Percentiles rank a stretch among this genome's conserved stretches.
Evolutionary conservation across 352 stramenopile species (phyloP).

Genomic region (Globisporangium ultimum): DNA sequence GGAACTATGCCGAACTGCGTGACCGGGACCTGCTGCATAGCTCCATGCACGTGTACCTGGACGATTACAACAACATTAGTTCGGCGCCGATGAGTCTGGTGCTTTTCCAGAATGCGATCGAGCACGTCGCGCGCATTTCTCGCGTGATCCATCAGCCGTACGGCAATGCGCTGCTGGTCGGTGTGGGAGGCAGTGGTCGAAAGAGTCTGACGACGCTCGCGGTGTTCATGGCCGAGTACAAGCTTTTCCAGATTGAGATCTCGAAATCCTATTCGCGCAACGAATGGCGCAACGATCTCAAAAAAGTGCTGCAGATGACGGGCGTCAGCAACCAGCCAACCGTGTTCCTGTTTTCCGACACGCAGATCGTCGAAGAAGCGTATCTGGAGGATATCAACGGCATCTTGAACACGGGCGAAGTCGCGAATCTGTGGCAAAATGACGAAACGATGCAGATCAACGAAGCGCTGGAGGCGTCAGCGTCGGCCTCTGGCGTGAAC

Average conservation of each 20-base stretch:
- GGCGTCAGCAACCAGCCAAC: conserved; percentile 83
- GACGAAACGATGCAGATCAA: conserved; percentile 88
- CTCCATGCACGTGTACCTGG: conserved; percentile 90
- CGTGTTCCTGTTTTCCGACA: conserved; percentile 93
- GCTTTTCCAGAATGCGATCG: conserved; percentile 94
- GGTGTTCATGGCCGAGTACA: conserved; percentile 93
- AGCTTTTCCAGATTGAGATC: conserved; percentile 96
- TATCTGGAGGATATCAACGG: conserved; percentile 94
- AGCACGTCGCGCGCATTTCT: conserved; percentile 92
- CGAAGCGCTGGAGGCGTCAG: conserved; percentile 65
- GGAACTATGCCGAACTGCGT: conserved; percentile 87
- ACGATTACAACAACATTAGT: conserved; percentile 96
- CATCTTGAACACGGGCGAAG: conserved; percentile 92
- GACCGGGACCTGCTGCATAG: conserved; percentile 77
- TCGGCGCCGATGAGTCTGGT: conserved; percentile 93
- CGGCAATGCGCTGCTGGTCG: conserved; percentile 92
- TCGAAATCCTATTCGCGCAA: conserved; percentile 91
- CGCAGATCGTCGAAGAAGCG: conserved; percentile 91
- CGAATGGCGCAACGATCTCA: conserved; percentile 94
- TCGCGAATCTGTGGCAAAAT: conserved; percentile 90
- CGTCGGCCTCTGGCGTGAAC: conserved; percentile 60
- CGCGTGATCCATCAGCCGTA: conserved; percentile 92
- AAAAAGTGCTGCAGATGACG: conserved; percentile 80
- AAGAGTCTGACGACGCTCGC: conserved; percentile 92
- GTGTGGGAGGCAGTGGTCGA: conserved; percentile 89